A percentile compares a stretch with the other conserved stretches of the same genome.
These are phyloP conservation scores for Aspergillus pseudoviridinutans DNA, from an alignment of 2,329 filamentous ascomycete species.

Conservation along the genomic window DNA sequence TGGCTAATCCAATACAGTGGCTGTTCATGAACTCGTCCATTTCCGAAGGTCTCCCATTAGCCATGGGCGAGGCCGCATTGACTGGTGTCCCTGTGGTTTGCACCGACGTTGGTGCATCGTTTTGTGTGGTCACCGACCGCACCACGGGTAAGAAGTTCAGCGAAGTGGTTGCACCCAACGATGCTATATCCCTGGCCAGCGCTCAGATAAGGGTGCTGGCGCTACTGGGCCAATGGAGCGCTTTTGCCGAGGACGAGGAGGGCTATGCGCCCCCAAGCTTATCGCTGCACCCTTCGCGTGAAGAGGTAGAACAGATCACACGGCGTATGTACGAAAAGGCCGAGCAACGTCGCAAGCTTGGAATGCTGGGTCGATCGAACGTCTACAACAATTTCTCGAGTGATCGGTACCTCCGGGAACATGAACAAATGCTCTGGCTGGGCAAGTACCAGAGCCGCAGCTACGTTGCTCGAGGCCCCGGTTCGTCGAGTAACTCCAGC, in stretches of 20 bases:
- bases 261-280: slow-evolving; percentile 35
- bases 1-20: slow-evolving; percentile 58
- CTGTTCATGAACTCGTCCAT: slow-evolving; percentile 50
- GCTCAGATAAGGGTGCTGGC: slow-evolving; percentile 61
- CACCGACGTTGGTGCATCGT: slow-evolving; percentile 42
- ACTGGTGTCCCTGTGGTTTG: slow-evolving; percentile 44
- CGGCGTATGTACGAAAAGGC: slow-evolving; percentile 59
- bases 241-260: slow-evolving; percentile 53
- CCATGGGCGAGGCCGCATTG: slow-evolving; percentile 44
- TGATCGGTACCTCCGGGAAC: slow-evolving; percentile 57
- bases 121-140: slow-evolving; percentile 39
- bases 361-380: slow-evolving; percentile 56
- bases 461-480: slow-evolving; percentile 9
- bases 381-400: slow-evolving; percentile 58
- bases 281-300: slow-evolving; percentile 48
- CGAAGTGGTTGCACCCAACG: slow-evolving; percentile 62
- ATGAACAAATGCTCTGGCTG: slow-evolving; percentile 59
- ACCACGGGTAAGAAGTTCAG: slow-evolving; percentile 52
- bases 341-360: slow-evolving; percentile 53
- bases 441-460: slow-evolving; percentile 28
- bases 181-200: slow-evolving; percentile 55
- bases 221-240: slow-evolving; percentile 59
- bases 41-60: slow-evolving; percentile 44
- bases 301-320: slow-evolving; percentile 49
- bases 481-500: slow-evolving; percentile 2